phyloP scores from a whole-genome alignment of 1,139 yeast species.

The Nakaseomyces delphensis region DNA sequence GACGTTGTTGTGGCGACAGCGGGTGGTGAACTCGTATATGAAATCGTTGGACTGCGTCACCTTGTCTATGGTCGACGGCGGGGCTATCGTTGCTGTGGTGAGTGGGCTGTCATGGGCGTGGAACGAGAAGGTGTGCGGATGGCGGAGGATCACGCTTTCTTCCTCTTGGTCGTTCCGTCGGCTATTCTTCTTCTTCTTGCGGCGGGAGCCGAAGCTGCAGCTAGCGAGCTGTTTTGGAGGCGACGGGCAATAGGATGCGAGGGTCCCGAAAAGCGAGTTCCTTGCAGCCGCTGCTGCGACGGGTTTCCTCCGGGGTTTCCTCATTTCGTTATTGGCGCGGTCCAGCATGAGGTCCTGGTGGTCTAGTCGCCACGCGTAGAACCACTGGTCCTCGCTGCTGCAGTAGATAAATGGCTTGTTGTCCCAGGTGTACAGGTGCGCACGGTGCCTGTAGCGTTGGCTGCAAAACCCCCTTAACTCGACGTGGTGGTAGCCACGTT shows the following conservation, averaged over 20 bases:
- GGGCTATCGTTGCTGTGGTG: constrained; percentile 76
- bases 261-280: background rate
- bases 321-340: background rate
- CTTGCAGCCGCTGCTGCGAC: constrained; percentile 1
- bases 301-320: no score
- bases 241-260: background rate
- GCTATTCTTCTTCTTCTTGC: background rate
- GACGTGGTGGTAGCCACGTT: constrained; percentile 42
- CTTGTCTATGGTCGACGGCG: constrained; percentile 55
- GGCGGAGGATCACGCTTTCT: constrained; percentile 18
- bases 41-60: constrained; percentile 71
- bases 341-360: constrained; percentile 8
- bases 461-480: constrained; percentile 70
- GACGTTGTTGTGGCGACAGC: background rate
- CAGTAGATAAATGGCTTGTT: constrained; percentile 30
- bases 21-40: constrained; percentile 54
- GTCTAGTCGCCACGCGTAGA: constrained; percentile 29
- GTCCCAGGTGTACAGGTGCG: constrained; percentile 31
- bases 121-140: constrained; percentile 50
- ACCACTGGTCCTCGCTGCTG: constrained; percentile 41
- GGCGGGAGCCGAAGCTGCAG: background rate
- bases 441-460: constrained; percentile 62
- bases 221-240: no score
- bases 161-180: background rate
- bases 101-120: constrained; percentile 73